phyloP scores from a whole-genome alignment of 768 basidiomycete species.

The Termitomyces heimii region DNA sequence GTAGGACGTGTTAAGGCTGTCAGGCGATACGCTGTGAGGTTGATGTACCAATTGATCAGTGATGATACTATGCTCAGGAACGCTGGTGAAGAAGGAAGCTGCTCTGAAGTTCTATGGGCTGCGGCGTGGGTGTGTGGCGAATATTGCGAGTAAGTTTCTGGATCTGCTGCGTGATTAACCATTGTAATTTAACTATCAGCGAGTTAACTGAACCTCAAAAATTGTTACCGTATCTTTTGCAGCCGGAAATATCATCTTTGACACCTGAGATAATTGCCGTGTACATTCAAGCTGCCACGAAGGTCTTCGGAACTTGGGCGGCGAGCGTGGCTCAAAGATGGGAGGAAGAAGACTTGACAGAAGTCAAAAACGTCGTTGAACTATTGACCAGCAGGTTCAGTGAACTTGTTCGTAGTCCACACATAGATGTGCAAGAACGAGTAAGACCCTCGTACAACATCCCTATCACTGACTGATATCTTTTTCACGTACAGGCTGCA shows the following conservation, averaged over 20 bases:
- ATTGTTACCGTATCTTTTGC: slow-evolving; percentile 63
- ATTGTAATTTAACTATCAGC: slow-evolving; percentile 21
- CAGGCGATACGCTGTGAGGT: slow-evolving; percentile 72
- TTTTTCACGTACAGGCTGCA: slow-evolving; percentile 52
- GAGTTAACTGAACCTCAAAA: slow-evolving; percentile 77
- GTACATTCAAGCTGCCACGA: slow-evolving; percentile 78
- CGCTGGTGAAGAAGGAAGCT: slow-evolving; percentile 64
- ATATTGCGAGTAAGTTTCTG: slow-evolving; percentile 68
- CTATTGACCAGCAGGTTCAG: slow-evolving; percentile 52
- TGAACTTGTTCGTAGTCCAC: slow-evolving; percentile 51
- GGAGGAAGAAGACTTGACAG: slow-evolving; percentile 64
- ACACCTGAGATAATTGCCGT: slow-evolving; percentile 64
- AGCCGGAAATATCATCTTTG: slow-evolving; percentile 50
- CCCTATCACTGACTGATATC: slow-evolving; percentile 3
- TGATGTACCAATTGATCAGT: slow-evolving; percentile 75
- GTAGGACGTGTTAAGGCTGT: slow-evolving; percentile 74
- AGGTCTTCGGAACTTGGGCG: slow-evolving; percentile 85
- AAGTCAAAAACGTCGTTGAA: slow-evolving; percentile 60
- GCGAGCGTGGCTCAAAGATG: slow-evolving; percentile 71
- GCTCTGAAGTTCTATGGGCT: slow-evolving; percentile 85
- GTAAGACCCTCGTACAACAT: slow-evolving; percentile 31
- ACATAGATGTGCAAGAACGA: slow-evolving; percentile 92
- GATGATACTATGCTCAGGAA: slow-evolving; percentile 73
- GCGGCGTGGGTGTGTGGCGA: slow-evolving; percentile 98
- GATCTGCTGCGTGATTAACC: not conserved